Evolutionary conservation across 139 green algal genomes (phyloP), one percentile per base, ranked within the genome.

Genomic region (Deuterostichococcus epilithicus): DNA sequence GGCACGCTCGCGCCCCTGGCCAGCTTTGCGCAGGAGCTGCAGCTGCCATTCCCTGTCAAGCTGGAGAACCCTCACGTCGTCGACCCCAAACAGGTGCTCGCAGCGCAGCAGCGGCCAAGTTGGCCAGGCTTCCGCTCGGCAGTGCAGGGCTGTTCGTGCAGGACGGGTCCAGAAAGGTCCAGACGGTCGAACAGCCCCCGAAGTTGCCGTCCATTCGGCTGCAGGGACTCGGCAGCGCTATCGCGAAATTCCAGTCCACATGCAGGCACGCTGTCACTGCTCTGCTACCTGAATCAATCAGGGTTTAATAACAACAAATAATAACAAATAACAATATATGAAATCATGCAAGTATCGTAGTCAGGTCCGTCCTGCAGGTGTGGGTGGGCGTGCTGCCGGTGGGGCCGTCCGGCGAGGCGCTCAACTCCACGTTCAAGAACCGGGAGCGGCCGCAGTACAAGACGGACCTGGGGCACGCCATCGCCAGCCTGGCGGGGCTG

Each of bases 41-140:
- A 86, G 35, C 77, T 98, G 73, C 84, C 86, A 22, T 98, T 98
- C 78, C 85, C 86, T 20, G 78, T 97, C 33, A 72, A 79, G n/a
- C 85, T 99, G 79, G 94, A 99, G 86, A 99, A 98, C 86, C 89
- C 91, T 0, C 95, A 98, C 84, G 90, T 98, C 68, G 92, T 99
- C 35, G 70, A 83, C 35, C 70, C 78, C 15, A 79, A 74, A 32
- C 94, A 98, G 85, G 90, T 90, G 44, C 23, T 76, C 22, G 59
- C 10, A 32, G 33, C 33, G 5, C 52, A 39, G 15, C 37, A 37
- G 22, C 26, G 23, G 5, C 3, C 30, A 1, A 70, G 1, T 25
- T n/a, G n/a, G n/a, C n/a, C n/a, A n/a, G n/a, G n/a, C n/a, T n/a
- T n/a, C n/a, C n/a, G n/a, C n/a, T n/a, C n/a, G n/a, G n/a, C n/a